Base-by-base conservation (phyloP, 2,329 filamentous ascomycete species). In the Pseudogymnoascus sp. region DNA sequence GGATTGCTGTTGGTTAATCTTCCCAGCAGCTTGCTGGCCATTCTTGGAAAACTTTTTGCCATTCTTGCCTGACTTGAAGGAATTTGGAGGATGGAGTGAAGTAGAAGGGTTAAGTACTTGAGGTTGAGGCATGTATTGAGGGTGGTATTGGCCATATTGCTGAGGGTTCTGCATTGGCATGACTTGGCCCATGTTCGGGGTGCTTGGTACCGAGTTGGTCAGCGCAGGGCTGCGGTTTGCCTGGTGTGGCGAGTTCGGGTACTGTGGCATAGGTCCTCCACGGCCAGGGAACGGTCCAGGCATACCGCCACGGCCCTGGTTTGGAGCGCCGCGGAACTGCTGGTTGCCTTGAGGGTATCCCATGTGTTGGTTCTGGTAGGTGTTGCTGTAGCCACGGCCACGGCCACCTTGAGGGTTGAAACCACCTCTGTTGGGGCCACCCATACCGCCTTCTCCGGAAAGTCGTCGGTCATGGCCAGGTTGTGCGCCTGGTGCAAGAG, bases 391-490 rank as follows among this genome's bases (percentile, higher is more conserved):
- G 67, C 65, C 83, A 80, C 60, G 79, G 78, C 56, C 76, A 77
- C 66, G 81, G 78, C 33, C 77, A 73, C 59, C 59, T 60, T 77
- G 74, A 67, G 77, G 84, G 68, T 79, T 81, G 68, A 82, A 85
- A 69, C 84, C 83, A 68, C 81, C 82, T 71, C 86, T 80, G 40
- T 82, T 80, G 65, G 83, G 82, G 40, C 83, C 83, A 68, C 79
- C 80, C 76, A 88, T 83, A 67, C 93, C 89, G 73, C 85, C 86
- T 75, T 93, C 89, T 67, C 86, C 83, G 21, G 91, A 96, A 72
- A 95, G 91, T 38, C 91, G 88, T 71, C 93, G 89, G 70, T 91
- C 84, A 76, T 97, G 93, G 67, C 83, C 84, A n/a, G 85, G 82
- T 71, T 89, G 88, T 62, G 84, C 78, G 65, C 82, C 83, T 70